Base-by-base conservation (phyloP, 768 basidiomycete species). In the Tylopilus sp. region DNA sequence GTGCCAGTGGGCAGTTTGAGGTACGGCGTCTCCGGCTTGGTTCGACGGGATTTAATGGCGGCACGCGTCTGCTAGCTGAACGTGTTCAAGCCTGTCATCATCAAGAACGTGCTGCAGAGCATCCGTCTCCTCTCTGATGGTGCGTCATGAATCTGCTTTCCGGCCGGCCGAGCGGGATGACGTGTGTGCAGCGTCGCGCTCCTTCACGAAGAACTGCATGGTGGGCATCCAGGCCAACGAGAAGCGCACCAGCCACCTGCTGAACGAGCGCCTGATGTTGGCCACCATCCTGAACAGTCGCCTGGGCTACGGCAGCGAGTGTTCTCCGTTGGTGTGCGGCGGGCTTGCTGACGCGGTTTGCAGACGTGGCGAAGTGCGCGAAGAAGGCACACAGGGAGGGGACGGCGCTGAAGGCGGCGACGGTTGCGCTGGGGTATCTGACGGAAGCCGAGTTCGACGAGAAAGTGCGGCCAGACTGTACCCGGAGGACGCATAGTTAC, bases 381-480 rank as follows among this genome's bases (percentile, higher is more conserved):
- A 99, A 99, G 82, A 98, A 98, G 72, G 97, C 97, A n/a, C 97
- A 98, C 79, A 92, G 89, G 71, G 94, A 99, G 73, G 97, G 97
- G 25, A 90, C 86, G 45, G 98, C 97, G 54, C 68, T 98, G 71
- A 98, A 96, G 78, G 89, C 93, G 74, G 93, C 97, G 37, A 93
- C 94, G 12, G 86, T 98, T 42, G 72, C 84, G 19, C 81, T 98
- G 31, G 92, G 92, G 45, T 86, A 90, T 71, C 70, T 98, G 63
- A 88, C 88, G 1, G 76, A 84, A 0, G 92, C 96, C 67, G 92
- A 95, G 70, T 99, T 98, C 72, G 95, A 98, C 72, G 78, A 82
- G 69, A 92, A 93, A 76, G 97, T 94, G 55, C 83, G 89, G 52
- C 92, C 91, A 34, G 92, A 96, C 65, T 96, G 54, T 74, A 85